Percentiles rank a stretch among this genome's conserved stretches.
These are phyloP conservation scores for Kuraishia piskuri DNA, from an alignment of 805 yeast genomes.

Conservation along the genomic window DNA sequence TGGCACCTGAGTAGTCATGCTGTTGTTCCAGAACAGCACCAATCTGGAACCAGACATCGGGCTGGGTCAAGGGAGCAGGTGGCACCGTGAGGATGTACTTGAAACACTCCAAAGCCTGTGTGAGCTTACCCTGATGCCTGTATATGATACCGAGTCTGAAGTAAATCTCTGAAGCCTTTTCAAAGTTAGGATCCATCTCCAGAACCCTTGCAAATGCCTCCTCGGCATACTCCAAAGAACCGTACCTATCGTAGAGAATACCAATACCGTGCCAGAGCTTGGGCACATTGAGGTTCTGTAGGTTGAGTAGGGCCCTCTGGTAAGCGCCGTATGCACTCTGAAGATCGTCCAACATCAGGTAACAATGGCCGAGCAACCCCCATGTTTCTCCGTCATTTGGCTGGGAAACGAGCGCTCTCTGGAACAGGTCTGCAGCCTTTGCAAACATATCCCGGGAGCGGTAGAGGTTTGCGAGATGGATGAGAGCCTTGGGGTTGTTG, in stretches of 20 bases:
- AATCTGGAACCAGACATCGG: conserved; percentile 98
- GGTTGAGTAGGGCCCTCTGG: conserved; percentile 88
- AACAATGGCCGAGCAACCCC: conserved; percentile 96
- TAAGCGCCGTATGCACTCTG: conserved; percentile 95
- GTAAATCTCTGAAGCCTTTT: conserved; percentile 92
- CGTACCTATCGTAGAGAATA: conserved; percentile 90
- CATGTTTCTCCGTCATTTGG: conserved; percentile 94
- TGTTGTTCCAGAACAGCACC: conserved; percentile 94
- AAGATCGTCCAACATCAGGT: conserved; percentile 90
- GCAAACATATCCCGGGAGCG: conserved; percentile 85
- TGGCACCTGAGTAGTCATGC: conserved; percentile 84
- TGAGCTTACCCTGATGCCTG: conserved; percentile 85
- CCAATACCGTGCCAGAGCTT: conserved; percentile 99
- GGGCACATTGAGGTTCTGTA: conserved; percentile 91
- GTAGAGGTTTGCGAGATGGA: conserved; percentile 81
- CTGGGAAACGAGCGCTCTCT: conserved; percentile 70
- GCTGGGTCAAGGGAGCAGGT: conserved; percentile 91
- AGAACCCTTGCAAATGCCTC: conserved; percentile 95
- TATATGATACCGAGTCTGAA: conserved; percentile 94
- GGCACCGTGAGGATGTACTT: conserved; percentile 85
- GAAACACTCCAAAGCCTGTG: conserved; percentile 88
- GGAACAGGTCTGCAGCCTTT: conserved; percentile 91
- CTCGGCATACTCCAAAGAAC: conserved; percentile 94
- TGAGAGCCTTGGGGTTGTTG: conserved; percentile 75
- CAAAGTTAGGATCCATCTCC: conserved; percentile 93